A percentile compares a stretch with the other conserved stretches of the same genome.
These are phyloP conservation scores for Leptodermis oblonga DNA, from an alignment of 257 asterid species.

Conservation along the genomic window DNA sequence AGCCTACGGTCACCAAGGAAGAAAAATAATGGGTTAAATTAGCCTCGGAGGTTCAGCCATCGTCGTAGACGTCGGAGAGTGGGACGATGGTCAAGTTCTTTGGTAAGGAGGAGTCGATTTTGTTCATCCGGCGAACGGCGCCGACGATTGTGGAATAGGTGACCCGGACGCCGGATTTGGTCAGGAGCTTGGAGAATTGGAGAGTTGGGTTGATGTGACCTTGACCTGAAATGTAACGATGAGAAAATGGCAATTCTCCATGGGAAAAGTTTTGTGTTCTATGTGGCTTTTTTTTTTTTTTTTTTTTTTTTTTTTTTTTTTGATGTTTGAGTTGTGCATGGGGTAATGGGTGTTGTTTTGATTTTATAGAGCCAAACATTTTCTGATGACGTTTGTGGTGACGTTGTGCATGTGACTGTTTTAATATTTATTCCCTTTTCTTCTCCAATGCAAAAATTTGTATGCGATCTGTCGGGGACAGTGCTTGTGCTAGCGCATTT, in stretches of 20 bases:
- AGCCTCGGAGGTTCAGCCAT: constrained; percentile 24
- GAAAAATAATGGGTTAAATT: constrained; percentile 20
- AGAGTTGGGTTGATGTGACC: constrained; percentile 76
- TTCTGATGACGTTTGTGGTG: constrained; percentile 2
- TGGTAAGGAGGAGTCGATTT: constrained; percentile 7
- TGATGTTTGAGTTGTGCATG: not conserved
- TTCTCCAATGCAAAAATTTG: too few relatives aligned
- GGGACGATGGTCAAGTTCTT: constrained; percentile 35
- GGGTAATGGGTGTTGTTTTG: too few relatives aligned
- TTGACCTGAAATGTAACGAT: constrained; percentile 43
- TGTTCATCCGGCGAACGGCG: constrained; percentile 35
- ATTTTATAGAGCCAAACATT: not conserved
- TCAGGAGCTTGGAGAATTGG: constrained; percentile 44
- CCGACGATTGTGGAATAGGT: constrained; percentile 43
- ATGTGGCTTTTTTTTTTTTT: too few relatives aligned
- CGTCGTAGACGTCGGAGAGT: constrained; percentile 55
- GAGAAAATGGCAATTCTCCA: constrained; percentile 33
- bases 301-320: too few relatives aligned
- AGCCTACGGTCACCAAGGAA: constrained; percentile 30
- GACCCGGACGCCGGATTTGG: constrained; percentile 40
- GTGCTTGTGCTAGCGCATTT: too few relatives aligned
- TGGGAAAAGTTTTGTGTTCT: not conserved
- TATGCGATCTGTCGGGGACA: too few relatives aligned
- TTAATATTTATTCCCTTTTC: too few relatives aligned
- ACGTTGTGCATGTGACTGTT: too few relatives aligned